phyloP scores from a whole-genome alignment of 352 stramenopile species.

The Albugo candida region DNA sequence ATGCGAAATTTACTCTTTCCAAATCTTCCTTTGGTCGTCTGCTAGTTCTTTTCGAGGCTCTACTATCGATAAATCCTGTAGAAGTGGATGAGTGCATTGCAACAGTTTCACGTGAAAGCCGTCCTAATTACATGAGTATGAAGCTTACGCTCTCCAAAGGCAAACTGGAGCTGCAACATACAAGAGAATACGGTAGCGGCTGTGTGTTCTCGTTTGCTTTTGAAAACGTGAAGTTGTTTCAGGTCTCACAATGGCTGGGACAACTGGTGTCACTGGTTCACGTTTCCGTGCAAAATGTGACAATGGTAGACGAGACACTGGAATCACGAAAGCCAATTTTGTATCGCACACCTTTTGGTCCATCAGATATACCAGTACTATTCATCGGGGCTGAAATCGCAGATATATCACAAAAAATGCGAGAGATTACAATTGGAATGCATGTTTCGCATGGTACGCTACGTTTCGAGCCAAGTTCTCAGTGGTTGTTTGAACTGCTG shows the following conservation, averaged over 20 bases:
- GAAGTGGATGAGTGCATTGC: conserved; percentile 68
- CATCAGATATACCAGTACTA: conserved; percentile 47
- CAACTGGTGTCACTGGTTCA: conserved; percentile 61
- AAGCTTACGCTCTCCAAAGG: conserved; percentile 36
- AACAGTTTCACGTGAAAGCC: conserved; percentile 26
- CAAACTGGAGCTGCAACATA: neutral
- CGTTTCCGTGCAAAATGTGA: conserved; percentile 42
- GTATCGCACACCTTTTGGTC: conserved; percentile 63
- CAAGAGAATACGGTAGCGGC: neutral
- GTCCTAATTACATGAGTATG: conserved; percentile 60
- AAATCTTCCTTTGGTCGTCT: conserved; percentile 55
- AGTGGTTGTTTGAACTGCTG: conserved; percentile 59
- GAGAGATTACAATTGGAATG: conserved; percentile 75
- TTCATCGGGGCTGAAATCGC: conserved; percentile 64
- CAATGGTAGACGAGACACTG: conserved; percentile 48
- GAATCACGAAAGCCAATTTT: conserved; percentile 31
- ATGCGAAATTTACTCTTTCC: conserved; percentile 28
- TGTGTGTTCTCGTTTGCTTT: conserved; percentile 32
- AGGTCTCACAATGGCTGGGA: conserved; percentile 75
- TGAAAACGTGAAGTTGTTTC: conserved; percentile 58
- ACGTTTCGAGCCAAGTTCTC: conserved; percentile 62
- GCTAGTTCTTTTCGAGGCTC: conserved; percentile 67
- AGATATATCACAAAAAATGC: conserved; percentile 74
- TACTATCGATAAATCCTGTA: conserved; percentile 76
- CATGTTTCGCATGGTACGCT: conserved; percentile 68